These are phyloP conservation scores for Bolboschoenoplectus hybrid DNA, from an alignment of 202 grass and related monocot species.

Conservation along the genomic window DNA sequence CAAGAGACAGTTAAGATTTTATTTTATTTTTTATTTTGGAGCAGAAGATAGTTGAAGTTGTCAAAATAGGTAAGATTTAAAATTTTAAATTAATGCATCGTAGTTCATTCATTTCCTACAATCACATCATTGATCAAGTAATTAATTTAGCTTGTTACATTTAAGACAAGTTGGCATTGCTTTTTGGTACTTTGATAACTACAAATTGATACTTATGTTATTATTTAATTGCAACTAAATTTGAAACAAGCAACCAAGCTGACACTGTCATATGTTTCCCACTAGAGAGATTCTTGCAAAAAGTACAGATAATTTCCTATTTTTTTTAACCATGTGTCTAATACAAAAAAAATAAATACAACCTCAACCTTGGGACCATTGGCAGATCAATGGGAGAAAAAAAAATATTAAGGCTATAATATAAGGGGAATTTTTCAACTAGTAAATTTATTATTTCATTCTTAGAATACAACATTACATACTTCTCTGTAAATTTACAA, in stretches of 20 bases:
- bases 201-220: conserved; percentile 26
- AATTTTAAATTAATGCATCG: neutral
- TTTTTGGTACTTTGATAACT: neutral
- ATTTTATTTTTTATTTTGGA: neutral
- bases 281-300: neutral
- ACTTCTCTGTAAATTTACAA: conserved; percentile 41
- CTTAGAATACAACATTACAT: conserved; percentile 26
- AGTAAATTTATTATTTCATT: neutral
- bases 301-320: neutral
- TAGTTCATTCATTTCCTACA: conserved; percentile 5
- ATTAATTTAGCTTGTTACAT: neutral
- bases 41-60: neutral
- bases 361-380: neutral
- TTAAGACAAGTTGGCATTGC: neutral
- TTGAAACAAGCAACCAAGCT: neutral
- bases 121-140: neutral
- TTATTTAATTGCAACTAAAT: neutral
- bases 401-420: conserved; percentile 2
- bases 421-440: neutral
- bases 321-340: neutral
- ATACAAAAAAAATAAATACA: neutral
- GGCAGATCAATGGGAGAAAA: neutral
- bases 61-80: conserved; percentile 13
- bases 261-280: conserved; percentile 18
- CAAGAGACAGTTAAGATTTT: neutral